Percentiles rank a stretch among this genome's conserved stretches.
Evolutionary conservation across 2,329 filamentous ascomycete species (phyloP).

Genomic region (Tolypocladium guangdongense): DNA sequence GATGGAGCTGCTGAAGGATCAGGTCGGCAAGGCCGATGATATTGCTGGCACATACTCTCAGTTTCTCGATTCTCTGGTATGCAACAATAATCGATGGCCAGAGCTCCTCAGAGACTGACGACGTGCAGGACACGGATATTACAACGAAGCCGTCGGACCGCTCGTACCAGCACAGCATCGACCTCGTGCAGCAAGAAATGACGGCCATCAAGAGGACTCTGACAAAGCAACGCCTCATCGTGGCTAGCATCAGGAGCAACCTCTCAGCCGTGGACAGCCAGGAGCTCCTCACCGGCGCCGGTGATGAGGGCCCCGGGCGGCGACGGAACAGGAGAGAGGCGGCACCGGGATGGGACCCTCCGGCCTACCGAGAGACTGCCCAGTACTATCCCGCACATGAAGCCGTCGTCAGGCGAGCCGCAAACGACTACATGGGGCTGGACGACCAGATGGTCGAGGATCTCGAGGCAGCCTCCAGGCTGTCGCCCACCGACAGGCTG

Average conservation of each 20-base stretch:
- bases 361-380: neutral
- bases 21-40: slow-evolving; percentile 23
- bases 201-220: slow-evolving; percentile 24
- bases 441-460: slow-evolving; percentile 13
- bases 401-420: neutral
- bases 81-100: too few species aligned
- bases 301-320: slow-evolving; percentile 3
- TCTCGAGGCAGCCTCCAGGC: slow-evolving; percentile 18
- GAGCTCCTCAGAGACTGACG: slow-evolving; percentile 7
- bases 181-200: slow-evolving; percentile 30
- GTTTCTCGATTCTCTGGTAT: slow-evolving; percentile 29
- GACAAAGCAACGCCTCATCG: slow-evolving; percentile 18
- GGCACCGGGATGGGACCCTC: neutral
- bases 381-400: neutral
- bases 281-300: slow-evolving; percentile 6
- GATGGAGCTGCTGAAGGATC: slow-evolving; percentile 26
- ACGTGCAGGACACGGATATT: slow-evolving; percentile 26
- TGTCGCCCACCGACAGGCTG: slow-evolving; percentile 24
- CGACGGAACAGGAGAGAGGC: neutral
- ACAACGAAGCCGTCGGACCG: slow-evolving; percentile 27
- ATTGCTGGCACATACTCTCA: slow-evolving; percentile 31
- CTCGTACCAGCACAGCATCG: slow-evolving; percentile 28
- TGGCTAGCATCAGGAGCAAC: slow-evolving; percentile 14
- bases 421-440: slow-evolving; percentile 11
- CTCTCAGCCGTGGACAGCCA: slow-evolving; percentile 8